A percentile compares a stretch with the other conserved stretches of the same genome.
Evolutionary conservation across 1,139 yeast genomes (phyloP).

Genomic region (Hyphopichia khmerensis): DNA sequence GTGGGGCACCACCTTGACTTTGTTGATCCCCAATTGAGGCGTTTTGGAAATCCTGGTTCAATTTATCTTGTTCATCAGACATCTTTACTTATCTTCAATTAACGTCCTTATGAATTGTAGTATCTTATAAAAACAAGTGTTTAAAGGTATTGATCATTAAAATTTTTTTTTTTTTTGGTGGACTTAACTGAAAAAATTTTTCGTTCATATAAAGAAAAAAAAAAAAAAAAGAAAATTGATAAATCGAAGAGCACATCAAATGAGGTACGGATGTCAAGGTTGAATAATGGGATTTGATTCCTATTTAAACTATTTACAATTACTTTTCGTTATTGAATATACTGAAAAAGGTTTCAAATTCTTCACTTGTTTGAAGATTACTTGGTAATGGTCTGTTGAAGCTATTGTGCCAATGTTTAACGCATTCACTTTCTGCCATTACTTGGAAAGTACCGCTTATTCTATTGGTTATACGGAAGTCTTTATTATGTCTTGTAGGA

Average conservation of each 20-base stretch:
- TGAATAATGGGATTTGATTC: too few relatives aligned
- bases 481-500: conserved; percentile 6
- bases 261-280: background rate
- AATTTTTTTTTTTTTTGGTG: background rate
- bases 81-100: conserved; percentile 18
- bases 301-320: background rate
- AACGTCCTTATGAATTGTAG: background rate
- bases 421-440: conserved; percentile 1
- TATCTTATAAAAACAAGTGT: background rate
- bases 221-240: too few relatives aligned
- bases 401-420: background rate
- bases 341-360: background rate
- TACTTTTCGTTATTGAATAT: background rate
- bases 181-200: background rate
- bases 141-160: background rate
- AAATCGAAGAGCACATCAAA: background rate
- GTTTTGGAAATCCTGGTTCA: conserved; percentile 56
- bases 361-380: background rate
- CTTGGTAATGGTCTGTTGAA: background rate
- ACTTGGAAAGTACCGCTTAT: background rate
- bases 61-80: conserved; percentile 52
- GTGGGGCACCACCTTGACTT: conserved; percentile 14
- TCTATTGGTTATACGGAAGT: background rate
- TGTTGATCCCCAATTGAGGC: conserved; percentile 26
- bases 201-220: background rate